A percentile compares a stretch with the other conserved stretches of the same genome.
Evolutionary conservation across 2,329 filamentous ascomycete genomes (phyloP).

Genomic region (Fragosphaeria purpurea): DNA sequence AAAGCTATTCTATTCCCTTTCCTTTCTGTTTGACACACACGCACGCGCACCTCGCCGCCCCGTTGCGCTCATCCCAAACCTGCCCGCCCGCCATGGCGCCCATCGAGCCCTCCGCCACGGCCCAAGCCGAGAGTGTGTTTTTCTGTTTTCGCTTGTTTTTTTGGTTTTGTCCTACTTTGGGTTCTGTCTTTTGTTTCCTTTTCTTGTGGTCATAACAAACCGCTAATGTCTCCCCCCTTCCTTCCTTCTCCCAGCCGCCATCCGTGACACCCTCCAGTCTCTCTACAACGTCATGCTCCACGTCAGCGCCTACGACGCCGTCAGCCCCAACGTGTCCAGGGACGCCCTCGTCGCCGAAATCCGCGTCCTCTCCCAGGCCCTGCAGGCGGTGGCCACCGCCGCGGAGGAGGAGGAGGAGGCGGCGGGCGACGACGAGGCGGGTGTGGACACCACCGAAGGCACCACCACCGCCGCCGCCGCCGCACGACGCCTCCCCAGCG

Average conservation of each 20-base stretch:
- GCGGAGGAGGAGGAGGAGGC: constrained; percentile 28
- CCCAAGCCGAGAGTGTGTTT: constrained; percentile 11
- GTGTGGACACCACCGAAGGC: not conserved
- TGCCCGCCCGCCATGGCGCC: constrained; percentile 27
- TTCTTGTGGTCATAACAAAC: too few relatives aligned
- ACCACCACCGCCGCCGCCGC: not conserved
- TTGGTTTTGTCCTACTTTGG: not conserved
- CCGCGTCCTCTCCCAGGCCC: constrained; percentile 30
- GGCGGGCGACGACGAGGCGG: constrained; percentile 25
- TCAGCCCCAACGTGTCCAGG: constrained; percentile 34
- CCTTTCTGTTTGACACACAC: too few relatives aligned
- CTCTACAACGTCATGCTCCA: constrained; percentile 56
- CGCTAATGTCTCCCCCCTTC: not conserved
- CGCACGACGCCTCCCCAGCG: constrained; percentile 31
- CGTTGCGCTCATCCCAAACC: too few relatives aligned
- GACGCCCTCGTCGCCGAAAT: constrained; percentile 48
- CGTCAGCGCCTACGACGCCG: constrained; percentile 48
- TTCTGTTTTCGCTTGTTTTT: not conserved
- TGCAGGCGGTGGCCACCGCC: constrained; percentile 30
- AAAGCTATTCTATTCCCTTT: too few relatives aligned
- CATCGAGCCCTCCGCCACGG: constrained; percentile 18
- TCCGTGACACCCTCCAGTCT: constrained; percentile 46
- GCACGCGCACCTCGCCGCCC: too few relatives aligned
- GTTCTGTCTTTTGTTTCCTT: not conserved
- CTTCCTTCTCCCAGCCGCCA: constrained; percentile 6